Evolutionary conservation across 371 early-diverging fungal species (phyloP).

Genomic region (Mortierella sp.): DNA sequence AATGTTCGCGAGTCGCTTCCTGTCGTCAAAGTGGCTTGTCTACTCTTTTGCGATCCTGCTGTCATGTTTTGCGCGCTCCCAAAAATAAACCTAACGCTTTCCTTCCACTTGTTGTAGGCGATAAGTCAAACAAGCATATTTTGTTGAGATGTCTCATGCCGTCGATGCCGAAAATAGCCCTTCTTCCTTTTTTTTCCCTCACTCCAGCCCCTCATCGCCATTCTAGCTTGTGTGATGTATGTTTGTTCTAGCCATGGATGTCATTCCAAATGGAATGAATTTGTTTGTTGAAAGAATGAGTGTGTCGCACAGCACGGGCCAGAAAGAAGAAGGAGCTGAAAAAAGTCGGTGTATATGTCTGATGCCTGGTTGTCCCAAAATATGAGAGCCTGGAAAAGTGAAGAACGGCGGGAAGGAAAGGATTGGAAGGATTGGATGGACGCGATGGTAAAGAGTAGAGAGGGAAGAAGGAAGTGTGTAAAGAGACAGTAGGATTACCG

Average conservation of each 20-base stretch:
- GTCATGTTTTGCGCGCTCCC: neutral
- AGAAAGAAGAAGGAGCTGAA: neutral
- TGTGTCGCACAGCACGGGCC: neutral
- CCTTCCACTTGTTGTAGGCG: neutral
- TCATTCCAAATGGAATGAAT: neutral
- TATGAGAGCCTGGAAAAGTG: neutral
- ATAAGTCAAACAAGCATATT: too few species aligned
- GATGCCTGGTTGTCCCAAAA: neutral
- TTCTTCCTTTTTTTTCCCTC: neutral
- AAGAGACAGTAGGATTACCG: constrained; percentile 56
- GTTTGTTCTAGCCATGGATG: neutral
- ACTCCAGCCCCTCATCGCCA: neutral
- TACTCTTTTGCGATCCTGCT: neutral
- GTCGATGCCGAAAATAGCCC: neutral
- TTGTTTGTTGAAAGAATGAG: neutral
- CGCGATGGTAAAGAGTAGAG: neutral
- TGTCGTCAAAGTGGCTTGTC: neutral
- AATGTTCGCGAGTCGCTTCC: neutral
- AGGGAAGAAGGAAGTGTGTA: neutral
- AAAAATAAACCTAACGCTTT: neutral
- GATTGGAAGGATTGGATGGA: neutral
- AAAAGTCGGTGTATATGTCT: neutral
- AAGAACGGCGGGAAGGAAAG: neutral
- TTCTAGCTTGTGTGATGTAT: neutral
- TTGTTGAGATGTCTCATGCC: neutral